These are phyloP conservation scores for Carex kokanica DNA, from an alignment of 176 grass and related monocot genomes.

Conservation along the genomic window DNA sequence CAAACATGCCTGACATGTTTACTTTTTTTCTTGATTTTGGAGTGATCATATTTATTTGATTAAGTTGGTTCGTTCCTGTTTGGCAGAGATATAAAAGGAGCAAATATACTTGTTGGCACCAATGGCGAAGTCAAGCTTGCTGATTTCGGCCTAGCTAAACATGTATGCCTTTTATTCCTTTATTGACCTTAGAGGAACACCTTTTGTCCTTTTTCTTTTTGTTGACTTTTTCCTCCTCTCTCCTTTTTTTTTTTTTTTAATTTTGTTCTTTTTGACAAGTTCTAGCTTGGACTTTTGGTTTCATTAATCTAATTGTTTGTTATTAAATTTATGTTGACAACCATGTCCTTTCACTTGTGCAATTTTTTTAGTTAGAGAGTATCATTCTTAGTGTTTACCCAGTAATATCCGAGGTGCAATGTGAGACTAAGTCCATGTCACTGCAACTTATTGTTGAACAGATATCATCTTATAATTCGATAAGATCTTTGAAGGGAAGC, in stretches of 20 bases:
- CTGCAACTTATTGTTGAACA: constrained; percentile 38
- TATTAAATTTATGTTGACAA: constrained; percentile 1
- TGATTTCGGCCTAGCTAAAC: constrained; percentile 99
- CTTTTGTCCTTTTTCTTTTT: constrained; percentile 5
- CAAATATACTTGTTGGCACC: constrained; percentile 96
- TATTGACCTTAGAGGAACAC: constrained; percentile 4
- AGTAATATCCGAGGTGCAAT: not conserved
- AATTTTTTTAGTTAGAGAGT: not conserved
- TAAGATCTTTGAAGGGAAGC: constrained; percentile 96
- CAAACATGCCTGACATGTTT: not conserved
- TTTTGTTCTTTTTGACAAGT: not conserved
- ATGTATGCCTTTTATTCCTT: constrained; percentile 56
- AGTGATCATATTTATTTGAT: constrained; percentile 7
- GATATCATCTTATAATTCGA: constrained; percentile 89
- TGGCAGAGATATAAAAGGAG: constrained; percentile 96
- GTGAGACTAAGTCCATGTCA: not conserved
- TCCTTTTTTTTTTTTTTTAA: no score
- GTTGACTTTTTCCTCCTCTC: not conserved
- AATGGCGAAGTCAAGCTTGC: constrained; percentile 95
- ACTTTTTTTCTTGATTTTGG: not conserved
- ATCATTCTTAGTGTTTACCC: not conserved
- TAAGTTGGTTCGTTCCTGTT: constrained; percentile 23
- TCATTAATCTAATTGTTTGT: not conserved
- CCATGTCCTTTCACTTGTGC: not conserved
- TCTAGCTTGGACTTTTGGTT: not conserved